phyloP scores from a whole-genome alignment of 768 basidiomycete genomes.

The Lentinula sp. region DNA sequence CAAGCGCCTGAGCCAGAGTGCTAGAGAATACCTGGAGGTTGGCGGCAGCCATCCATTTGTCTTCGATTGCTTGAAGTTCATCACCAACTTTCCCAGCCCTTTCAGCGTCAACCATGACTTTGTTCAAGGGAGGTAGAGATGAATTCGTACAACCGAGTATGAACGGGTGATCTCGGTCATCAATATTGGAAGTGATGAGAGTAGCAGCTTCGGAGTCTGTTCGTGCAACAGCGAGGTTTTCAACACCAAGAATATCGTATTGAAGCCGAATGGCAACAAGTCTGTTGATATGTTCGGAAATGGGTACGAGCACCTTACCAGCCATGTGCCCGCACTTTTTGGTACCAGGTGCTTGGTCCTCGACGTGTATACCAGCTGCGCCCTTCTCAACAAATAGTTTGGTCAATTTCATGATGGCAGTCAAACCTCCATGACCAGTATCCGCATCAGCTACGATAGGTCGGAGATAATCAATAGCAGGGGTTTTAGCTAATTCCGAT shows the following conservation, averaged over 20 bases:
- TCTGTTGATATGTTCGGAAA: conserved; percentile 96
- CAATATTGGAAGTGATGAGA: conserved; percentile 93
- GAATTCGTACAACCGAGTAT: conserved; percentile 89
- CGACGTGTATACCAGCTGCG: conserved; percentile 95
- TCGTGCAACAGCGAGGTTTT: conserved; percentile 87
- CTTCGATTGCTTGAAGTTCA: conserved; percentile 83
- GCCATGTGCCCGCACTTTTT: conserved; percentile 97
- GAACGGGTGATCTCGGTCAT: conserved; percentile 95
- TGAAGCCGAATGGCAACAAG: conserved; percentile 95
- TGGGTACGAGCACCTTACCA: conserved; percentile 94
- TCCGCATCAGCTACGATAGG: conserved; percentile 97
- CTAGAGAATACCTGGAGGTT: conserved; percentile 75
- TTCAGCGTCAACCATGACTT: conserved; percentile 82
- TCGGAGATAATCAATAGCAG: conserved; percentile 82
- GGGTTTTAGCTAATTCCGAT: conserved; percentile 63
- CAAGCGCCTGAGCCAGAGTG: conserved; percentile 62
- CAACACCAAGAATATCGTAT: conserved; percentile 97
- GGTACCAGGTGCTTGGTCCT: conserved; percentile 96
- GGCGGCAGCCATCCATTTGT: conserved; percentile 77
- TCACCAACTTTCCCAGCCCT: conserved; percentile 71
- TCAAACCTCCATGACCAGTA: conserved; percentile 95
- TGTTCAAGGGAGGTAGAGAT: conserved; percentile 60
- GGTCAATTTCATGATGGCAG: conserved; percentile 97
- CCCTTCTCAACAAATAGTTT: conserved; percentile 99
- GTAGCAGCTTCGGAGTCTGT: conserved; percentile 99